Evolutionary conservation across 208 protist genomes (phyloP), one percentile per base, ranked within the genome.

Genomic region (Leishmania guyanensis): DNA sequence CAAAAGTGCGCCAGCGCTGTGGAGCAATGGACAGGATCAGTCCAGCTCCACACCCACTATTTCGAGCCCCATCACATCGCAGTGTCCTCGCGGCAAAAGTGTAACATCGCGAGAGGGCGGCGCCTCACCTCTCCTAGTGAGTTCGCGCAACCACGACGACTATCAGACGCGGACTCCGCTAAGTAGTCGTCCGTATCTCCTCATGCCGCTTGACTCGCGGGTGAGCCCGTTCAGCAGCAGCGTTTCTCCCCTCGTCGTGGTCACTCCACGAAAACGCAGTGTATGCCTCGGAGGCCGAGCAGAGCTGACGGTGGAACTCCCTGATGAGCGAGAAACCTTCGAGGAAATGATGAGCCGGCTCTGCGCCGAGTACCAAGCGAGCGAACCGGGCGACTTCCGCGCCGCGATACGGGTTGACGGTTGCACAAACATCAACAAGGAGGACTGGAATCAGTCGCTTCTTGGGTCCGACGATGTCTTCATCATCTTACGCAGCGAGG

Each of bases 371-470:
- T 95, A 97, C 82, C n/a, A 58, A n/a, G 81, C 68, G 39, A 56
- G 53, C 22, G 91, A 96, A 73, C 90, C 90, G 26, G 65, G 56
- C 26, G 75, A 81, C 17, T 86, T 80, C 60, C 81, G 84, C 22
- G 77, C 92, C 33, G 71, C 78, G 39, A 65, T 97, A 79, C 77
- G 83, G 43, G 84, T 96, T 10, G 87, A 94, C 5, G 92, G 92
- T 58, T 93, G 91, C 79, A 92, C 89, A n/a, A 84, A 90, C 80
- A 73, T 97, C 65, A 83, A 93, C 62, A 86, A 86, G 69, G 83
- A 85, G 6, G 65, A 58, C 50, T 83, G 84, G 82, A 91, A 92
- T 77, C 84, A 71, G 64, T 90, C 85, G 6, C 66, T 92, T 12
- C 58, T 93, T 72, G 88, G 78, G 75, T 95, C 90, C 26, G 83